Base-by-base conservation (phyloP, 2,329 filamentous ascomycete species). In the Colletotrichum somersetense region DNA sequence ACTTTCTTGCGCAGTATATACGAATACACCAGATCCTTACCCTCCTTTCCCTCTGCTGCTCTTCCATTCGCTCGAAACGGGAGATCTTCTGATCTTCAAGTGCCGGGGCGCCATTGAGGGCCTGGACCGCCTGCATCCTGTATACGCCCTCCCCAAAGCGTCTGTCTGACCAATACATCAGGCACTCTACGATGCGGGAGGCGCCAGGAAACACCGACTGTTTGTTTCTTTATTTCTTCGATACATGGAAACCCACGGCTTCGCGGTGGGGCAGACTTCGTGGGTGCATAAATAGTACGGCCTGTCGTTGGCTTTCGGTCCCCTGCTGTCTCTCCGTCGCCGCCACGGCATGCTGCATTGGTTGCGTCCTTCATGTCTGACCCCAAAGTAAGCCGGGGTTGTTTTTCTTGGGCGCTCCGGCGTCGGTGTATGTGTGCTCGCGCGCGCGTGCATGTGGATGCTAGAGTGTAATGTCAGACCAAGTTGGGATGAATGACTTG, bases 401-500 rank as follows among this genome's bases (percentile, higher is more conserved):
- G 14, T 26, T 30, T 67, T 52, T n/a, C 26, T 62, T 38, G 71
- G 71, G 74, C 3, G 42, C 35, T 50, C 44, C 50, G 35, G 64
- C 59, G 53, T 48, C 65, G 46, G 66, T 46, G 14, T 40, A 42
- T 23, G 55, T 63, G 44, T 16, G 30, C 30, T 30, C 11, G 26
- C 6, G 30, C 26, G 53, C 3, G 33, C 30, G 56, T 46, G 58
- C n/a, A 26, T 57, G 23, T 23, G 48, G 33, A 64, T n/a, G 55
- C 11, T 30, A 11, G 55, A 59, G 44, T 59, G 38, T 67, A 56
- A 38, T 18, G 38, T 63, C 44, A 64, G 44, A 26, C 12, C 23
- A 42, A 69, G 38, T 63, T 59, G 65, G 66, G 67, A 74, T 67
- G 73, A 74, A 58, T 66, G 69, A 69, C 66, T 71, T 56, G 42